A percentile compares a stretch with the other conserved stretches of the same genome.
Conservation (phyloP, 305 asterid species). For the Striga hermonthica region DNA sequence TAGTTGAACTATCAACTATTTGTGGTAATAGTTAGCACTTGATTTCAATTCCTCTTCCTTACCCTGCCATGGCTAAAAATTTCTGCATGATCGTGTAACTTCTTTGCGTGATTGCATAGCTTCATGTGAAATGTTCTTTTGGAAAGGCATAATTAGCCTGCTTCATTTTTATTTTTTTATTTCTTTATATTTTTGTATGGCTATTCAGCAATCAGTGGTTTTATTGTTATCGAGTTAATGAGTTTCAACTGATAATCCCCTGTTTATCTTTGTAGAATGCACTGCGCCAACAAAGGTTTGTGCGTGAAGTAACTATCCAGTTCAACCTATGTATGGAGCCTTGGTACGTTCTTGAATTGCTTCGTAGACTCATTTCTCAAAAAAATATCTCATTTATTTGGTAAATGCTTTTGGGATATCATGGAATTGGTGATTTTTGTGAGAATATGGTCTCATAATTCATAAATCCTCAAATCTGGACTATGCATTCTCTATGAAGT, state of each 20-base stretch:
- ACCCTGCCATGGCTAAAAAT: background rate
- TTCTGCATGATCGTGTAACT: slow-evolving; percentile 1
- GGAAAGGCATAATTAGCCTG: slow-evolving; percentile 12
- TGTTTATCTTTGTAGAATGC: slow-evolving; percentile 58
- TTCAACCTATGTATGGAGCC: slow-evolving; percentile 97
- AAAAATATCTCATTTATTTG: slow-evolving; percentile 2
- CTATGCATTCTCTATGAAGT: background rate
- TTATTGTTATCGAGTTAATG: slow-evolving; percentile 18
- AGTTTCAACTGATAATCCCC: slow-evolving; percentile 20
- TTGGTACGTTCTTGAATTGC: slow-evolving; percentile 52
- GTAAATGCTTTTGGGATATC: no score
- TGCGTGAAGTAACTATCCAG: slow-evolving; percentile 85
- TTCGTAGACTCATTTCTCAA: slow-evolving; percentile 21
- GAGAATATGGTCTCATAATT: background rate
- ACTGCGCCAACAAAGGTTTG: slow-evolving; percentile 79
- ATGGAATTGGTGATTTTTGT: background rate
- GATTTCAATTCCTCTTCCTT: slow-evolving; percentile 6
- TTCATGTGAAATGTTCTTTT: slow-evolving; percentile 18
- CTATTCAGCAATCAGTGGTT: slow-evolving; percentile 21
- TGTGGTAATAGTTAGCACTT: background rate
- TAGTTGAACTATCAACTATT: no score
- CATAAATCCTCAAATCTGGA: slow-evolving; percentile 13
- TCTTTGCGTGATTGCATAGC: background rate
- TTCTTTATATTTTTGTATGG: background rate
- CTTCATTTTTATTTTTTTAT: background rate